Evolutionary conservation across 2,329 filamentous ascomycete genomes (phyloP).

Genomic region (Exophiala calicioides): DNA sequence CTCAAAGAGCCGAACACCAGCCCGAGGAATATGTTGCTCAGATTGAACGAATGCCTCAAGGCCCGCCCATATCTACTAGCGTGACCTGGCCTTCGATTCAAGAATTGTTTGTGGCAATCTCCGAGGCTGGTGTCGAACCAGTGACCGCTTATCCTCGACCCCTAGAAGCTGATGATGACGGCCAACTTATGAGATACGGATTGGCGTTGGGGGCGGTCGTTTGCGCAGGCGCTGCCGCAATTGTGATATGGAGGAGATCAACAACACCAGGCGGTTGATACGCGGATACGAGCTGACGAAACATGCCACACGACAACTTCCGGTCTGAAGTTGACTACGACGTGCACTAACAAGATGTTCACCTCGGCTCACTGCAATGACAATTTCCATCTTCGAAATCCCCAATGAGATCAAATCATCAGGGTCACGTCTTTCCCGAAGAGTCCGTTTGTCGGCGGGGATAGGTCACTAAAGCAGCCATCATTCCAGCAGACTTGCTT

Average conservation of each 20-base stretch:
- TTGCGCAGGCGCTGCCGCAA: constrained; percentile 59
- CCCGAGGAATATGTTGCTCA: constrained; percentile 87
- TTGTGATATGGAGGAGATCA: constrained; percentile 61
- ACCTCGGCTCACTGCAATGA: no score
- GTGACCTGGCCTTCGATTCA: constrained; percentile 92
- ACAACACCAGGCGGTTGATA: constrained; percentile 11
- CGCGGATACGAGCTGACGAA: no score
- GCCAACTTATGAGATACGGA: constrained; percentile 79
- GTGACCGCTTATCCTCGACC: constrained; percentile 85
- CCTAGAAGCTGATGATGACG: constrained; percentile 66
- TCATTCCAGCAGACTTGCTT: no score
- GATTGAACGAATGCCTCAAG: constrained; percentile 72
- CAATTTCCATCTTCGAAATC: no score
- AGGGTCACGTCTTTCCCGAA: no score
- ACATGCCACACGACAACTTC: no score
- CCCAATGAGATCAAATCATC: no score
- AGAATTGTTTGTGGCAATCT: constrained; percentile 88
- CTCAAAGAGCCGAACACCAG: constrained; percentile 86
- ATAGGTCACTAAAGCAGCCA: no score
- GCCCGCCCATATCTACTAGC: constrained; percentile 83
- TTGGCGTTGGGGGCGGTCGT: constrained; percentile 75
- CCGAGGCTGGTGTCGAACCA: constrained; percentile 88
- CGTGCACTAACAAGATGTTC: no score
- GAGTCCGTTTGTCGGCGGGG: no score
- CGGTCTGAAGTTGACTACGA: no score